phyloP scores from a whole-genome alignment of 1,284 basidiomycete species.

The Psilocybe mexicana region DNA sequence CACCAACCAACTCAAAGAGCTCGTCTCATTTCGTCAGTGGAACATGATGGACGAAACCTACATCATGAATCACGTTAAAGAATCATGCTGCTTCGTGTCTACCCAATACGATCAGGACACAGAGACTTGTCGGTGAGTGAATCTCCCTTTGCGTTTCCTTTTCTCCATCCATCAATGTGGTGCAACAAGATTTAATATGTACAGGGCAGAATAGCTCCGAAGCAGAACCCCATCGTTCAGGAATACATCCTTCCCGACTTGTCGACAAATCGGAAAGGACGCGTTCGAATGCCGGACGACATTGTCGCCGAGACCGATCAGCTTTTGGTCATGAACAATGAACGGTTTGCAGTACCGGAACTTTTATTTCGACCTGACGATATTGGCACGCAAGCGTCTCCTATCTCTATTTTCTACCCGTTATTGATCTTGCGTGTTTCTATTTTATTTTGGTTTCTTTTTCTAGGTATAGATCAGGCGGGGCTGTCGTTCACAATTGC shows the following conservation, averaged over 20 bases:
- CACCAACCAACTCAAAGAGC: slow-evolving; percentile 93
- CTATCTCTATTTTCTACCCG: slow-evolving; percentile 1
- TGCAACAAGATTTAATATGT: slow-evolving; percentile 14
- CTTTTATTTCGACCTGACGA: slow-evolving; percentile 87
- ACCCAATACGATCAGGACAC: slow-evolving; percentile 72
- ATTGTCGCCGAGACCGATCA: slow-evolving; percentile 67
- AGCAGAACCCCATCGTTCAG: slow-evolving; percentile 70
- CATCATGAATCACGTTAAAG: slow-evolving; percentile 91
- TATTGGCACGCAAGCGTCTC: slow-evolving; percentile 59
- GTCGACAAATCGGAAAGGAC: slow-evolving; percentile 69
- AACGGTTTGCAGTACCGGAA: slow-evolving; percentile 89
- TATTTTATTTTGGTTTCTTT: background rate
- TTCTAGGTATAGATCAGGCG: slow-evolving; percentile 75
- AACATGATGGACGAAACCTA: slow-evolving; percentile 97
- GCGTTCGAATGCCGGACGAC: slow-evolving; percentile 58
- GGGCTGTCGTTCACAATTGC: slow-evolving; percentile 80
- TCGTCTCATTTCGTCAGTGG: slow-evolving; percentile 94
- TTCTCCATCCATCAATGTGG: background rate
- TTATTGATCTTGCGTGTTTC: slow-evolving; percentile 1
- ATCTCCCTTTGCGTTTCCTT: background rate
- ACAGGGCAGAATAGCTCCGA: slow-evolving; percentile 44
- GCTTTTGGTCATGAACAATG: slow-evolving; percentile 84
- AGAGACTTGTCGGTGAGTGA: slow-evolving; percentile 74
- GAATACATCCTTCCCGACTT: slow-evolving; percentile 92
- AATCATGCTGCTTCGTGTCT: slow-evolving; percentile 87